Evolutionary conservation across 495 filamentous ascomycete species (phyloP).

Genomic region (Venustampulla echinocandica): DNA sequence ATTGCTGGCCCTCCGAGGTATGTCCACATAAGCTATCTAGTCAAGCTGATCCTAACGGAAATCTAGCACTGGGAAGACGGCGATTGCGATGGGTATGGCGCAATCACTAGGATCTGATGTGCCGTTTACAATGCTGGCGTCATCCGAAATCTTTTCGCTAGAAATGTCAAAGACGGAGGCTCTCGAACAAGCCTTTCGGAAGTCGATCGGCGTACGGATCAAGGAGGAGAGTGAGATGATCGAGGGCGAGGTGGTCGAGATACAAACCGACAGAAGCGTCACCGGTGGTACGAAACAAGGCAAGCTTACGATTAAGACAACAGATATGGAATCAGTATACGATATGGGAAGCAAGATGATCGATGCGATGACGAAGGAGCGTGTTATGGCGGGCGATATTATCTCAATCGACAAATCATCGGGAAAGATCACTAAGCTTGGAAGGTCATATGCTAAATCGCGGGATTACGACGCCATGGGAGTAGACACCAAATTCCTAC

Average conservation of each 20-base stretch:
- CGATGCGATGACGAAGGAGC: constrained; percentile 97
- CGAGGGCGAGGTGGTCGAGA: constrained; percentile 97
- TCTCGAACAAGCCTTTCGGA: constrained; percentile 92
- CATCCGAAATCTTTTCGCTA: constrained; percentile 93
- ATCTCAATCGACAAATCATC: constrained; percentile 97
- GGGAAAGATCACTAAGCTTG: constrained; percentile 94
- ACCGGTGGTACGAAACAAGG: constrained; percentile 96
- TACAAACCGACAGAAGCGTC: constrained; percentile 95
- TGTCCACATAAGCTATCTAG: not conserved
- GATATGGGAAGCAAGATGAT: constrained; percentile 99
- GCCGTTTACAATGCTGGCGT: constrained; percentile 90
- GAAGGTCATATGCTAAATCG: constrained; percentile 83
- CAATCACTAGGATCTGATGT: constrained; percentile 90
- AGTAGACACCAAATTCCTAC: constrained; percentile 93
- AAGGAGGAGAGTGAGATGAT: constrained; percentile 99
- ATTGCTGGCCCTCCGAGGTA: constrained; percentile 88
- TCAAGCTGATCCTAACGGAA: constrained; percentile 5
- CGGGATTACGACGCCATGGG: constrained; percentile 99
- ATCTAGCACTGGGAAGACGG: constrained; percentile 85
- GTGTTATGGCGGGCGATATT: constrained; percentile 95
- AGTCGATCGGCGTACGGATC: constrained; percentile 92
- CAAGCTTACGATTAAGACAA: constrained; percentile 98
- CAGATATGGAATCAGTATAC: constrained; percentile 99
- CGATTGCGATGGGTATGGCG: constrained; percentile 98
- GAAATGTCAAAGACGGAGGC: constrained; percentile 99